phyloP scores from a whole-genome alignment of 306 rosid genomes.

The Begonia loranthoides region DNA sequence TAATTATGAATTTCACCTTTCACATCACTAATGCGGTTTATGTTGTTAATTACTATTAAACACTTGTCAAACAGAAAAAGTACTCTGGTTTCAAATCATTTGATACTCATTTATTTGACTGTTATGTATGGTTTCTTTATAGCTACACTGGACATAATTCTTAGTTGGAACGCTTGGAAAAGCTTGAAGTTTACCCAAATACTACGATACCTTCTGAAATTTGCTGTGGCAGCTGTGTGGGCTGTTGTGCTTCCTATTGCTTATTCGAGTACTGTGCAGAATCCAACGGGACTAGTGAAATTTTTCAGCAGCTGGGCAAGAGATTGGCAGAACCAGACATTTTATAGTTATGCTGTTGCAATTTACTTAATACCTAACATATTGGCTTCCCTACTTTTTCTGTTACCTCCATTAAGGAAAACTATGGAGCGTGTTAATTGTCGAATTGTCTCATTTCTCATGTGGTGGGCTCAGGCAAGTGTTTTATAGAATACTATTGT shows the following conservation, averaged over 20 bases:
- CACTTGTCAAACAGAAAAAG: neutral
- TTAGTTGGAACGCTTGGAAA: slow-evolving; percentile 73
- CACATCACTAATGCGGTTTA: neutral
- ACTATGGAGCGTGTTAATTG: slow-evolving; percentile 65
- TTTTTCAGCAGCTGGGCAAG: slow-evolving; percentile 79
- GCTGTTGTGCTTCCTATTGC: slow-evolving; percentile 70
- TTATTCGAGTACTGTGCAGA: slow-evolving; percentile 63
- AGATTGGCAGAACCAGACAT: slow-evolving; percentile 57
- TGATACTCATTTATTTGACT: neutral
- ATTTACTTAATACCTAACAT: slow-evolving; percentile 69
- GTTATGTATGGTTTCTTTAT: slow-evolving; percentile 26
- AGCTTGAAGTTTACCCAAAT: slow-evolving; percentile 78
- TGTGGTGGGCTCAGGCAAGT: slow-evolving; percentile 99
- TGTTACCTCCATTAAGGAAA: slow-evolving; percentile 79
- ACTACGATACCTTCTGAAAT: slow-evolving; percentile 75
- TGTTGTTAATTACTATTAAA: slow-evolving; percentile 3
- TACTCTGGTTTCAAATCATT: neutral
- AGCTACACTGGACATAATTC: slow-evolving; percentile 73
- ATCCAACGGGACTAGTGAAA: slow-evolving; percentile 60
- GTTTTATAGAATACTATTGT: no score
- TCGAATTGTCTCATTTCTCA: slow-evolving; percentile 46
- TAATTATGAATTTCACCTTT: neutral
- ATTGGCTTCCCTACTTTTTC: slow-evolving; percentile 58
- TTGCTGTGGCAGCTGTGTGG: slow-evolving; percentile 77
- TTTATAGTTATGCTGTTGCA: slow-evolving; percentile 56